These are phyloP conservation scores for Nemania bipapillata DNA, from an alignment of 2,329 filamentous ascomycete genomes.

Conservation along the genomic window DNA sequence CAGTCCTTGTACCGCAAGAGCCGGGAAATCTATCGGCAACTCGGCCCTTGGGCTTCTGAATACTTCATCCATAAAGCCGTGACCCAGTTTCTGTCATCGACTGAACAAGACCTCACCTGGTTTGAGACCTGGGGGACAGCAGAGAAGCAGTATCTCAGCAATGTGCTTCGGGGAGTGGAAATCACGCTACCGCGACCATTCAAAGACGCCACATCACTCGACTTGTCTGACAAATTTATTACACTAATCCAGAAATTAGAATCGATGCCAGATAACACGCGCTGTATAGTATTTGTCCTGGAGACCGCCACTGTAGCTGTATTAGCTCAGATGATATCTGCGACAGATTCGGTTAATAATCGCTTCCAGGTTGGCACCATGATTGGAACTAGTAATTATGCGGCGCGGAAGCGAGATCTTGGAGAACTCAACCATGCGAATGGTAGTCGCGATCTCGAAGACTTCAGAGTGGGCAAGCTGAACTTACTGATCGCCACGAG, in stretches of 20 bases:
- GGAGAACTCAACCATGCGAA: slow-evolving; percentile 48
- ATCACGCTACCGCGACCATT: slow-evolving; percentile 37
- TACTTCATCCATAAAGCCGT: slow-evolving; percentile 69
- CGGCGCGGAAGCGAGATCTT: slow-evolving; percentile 55
- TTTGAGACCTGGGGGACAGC: slow-evolving; percentile 58
- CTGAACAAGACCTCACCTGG: slow-evolving; percentile 43
- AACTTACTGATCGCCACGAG: slow-evolving; percentile 71
- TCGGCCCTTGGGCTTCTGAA: slow-evolving; percentile 76
- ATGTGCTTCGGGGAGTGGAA: slow-evolving; percentile 57
- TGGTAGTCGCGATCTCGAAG: slow-evolving; percentile 55
- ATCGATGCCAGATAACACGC: slow-evolving; percentile 55
- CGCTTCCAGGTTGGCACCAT: slow-evolving; percentile 65
- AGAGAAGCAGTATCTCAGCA: slow-evolving; percentile 67
- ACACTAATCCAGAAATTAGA: slow-evolving; percentile 65
- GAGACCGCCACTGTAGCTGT: slow-evolving; percentile 71
- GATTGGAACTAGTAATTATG: slow-evolving; percentile 63
- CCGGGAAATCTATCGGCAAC: slow-evolving; percentile 62
- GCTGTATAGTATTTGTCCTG: slow-evolving; percentile 75
- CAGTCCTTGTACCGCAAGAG: slow-evolving; percentile 64
- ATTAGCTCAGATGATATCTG: slow-evolving; percentile 66
- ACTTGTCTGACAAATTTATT: slow-evolving; percentile 68
- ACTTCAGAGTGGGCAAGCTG: slow-evolving; percentile 65
- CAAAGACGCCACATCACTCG: slow-evolving; percentile 35
- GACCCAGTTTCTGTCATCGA: slow-evolving; percentile 47
- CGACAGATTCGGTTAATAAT: slow-evolving; percentile 60